Evolutionary conservation across 163 green algal species (phyloP), one percentile per base, ranked within the genome.

Genomic region (Chloromonas sp.): DNA sequence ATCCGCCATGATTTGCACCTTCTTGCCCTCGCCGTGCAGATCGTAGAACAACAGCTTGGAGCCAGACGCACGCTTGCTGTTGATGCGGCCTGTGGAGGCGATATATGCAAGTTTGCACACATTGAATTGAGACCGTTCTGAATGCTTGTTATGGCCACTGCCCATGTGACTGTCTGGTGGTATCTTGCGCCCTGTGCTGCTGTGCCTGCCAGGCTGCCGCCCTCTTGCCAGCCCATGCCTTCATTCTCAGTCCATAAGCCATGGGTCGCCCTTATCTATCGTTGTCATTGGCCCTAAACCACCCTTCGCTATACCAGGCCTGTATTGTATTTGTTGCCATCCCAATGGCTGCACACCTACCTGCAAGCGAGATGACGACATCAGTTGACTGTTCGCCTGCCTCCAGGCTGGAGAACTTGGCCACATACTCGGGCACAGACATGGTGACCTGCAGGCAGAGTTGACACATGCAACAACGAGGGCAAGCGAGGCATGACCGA

Each of bases 11-110:
- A 98, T 88, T 90, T 99, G 97, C 15, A 99, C 87, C 89, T 98
- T 98, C 71, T 81, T 83, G 61, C 95, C 96, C 70, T 98, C 96
- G 11, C 83, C 92, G 58, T 92, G 87, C 58, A 99, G 87, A 88
- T 98, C 96, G 85, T 98, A 98, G 91, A 99, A 99, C 60, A 96
- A 85, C 60, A 99, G 92, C 94, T 98, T 99, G 87, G 91, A 87
- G 58, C 97, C 96, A 2, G 91, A 96, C 3, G 93, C 89, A 11
- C 94, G 91, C 91, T 98, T 98, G 87, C 87, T 93, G 89, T 93
- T 93, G 11, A 99, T 88, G 71, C 97, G 93, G 3, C 97, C 97
- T 94, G 95, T 84, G 62, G 15, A 66, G 13, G 76, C 77, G 84
- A 80, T 13, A 74, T 74, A 11, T 11, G 66, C 66, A 74, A 15